Conservation (phyloP, 805 yeast species). For the Kazachstania bromeliacearum region DNA sequence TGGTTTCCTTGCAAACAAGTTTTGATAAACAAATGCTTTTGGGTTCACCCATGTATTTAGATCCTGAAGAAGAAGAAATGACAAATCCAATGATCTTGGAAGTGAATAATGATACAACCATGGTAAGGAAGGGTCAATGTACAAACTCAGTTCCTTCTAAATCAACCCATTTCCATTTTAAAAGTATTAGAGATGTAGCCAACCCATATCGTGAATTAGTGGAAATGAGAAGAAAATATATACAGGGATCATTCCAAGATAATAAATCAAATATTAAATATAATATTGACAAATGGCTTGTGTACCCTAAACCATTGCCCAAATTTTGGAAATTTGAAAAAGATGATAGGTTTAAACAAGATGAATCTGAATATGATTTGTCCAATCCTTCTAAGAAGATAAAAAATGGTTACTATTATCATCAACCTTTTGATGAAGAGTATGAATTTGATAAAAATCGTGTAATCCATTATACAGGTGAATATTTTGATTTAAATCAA, state of each 20-base stretch:
- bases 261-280: slow-evolving; percentile 68
- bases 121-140: background rate
- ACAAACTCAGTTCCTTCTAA: slow-evolving; percentile 6
- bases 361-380: slow-evolving; percentile 10
- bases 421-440: slow-evolving; percentile 16
- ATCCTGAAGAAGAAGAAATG: slow-evolving; percentile 13
- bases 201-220: slow-evolving; percentile 23
- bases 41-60: slow-evolving; percentile 28
- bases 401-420: slow-evolving; percentile 6
- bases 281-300: slow-evolving; percentile 48
- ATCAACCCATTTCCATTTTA: slow-evolving; percentile 8
- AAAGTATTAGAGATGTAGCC: slow-evolving; percentile 7
- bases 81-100: slow-evolving; percentile 3
- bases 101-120: slow-evolving; percentile 2
- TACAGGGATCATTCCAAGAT: slow-evolving; percentile 54
- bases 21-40: slow-evolving; percentile 26
- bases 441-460: slow-evolving; percentile 1
- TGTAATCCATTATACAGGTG: slow-evolving; percentile 25
- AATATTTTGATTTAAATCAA: slow-evolving; percentile 27
- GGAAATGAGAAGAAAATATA: slow-evolving; percentile 57
- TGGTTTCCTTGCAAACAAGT: slow-evolving; percentile 20
- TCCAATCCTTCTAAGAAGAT: background rate
- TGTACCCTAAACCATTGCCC: slow-evolving; percentile 68
- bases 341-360: slow-evolving; percentile 21
- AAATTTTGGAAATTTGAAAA: slow-evolving; percentile 35